Conservation (phyloP, 495 filamentous ascomycete genomes). For the Friedmanniomyces simplex region DNA sequence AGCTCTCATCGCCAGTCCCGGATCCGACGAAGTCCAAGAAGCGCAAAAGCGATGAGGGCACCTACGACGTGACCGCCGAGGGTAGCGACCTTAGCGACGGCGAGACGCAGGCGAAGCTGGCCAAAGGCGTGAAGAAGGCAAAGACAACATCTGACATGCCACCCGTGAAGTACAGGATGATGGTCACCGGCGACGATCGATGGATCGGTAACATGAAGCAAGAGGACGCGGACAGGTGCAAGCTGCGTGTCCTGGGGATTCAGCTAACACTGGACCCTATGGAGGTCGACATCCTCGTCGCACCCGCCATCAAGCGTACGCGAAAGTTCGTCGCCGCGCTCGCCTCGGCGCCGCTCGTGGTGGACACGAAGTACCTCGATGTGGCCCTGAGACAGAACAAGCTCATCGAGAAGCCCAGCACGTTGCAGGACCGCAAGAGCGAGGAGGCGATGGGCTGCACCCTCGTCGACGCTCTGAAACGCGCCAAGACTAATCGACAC, state of each 20-base stretch:
- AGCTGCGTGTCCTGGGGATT: constrained; percentile 76
- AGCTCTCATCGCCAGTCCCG: constrained; percentile 10
- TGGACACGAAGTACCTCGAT: constrained; percentile 70
- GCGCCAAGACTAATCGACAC: constrained; percentile 65
- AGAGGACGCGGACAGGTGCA: constrained; percentile 72
- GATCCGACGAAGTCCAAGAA: constrained; percentile 17
- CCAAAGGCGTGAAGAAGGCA: constrained; percentile 44
- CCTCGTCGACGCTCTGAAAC: constrained; percentile 50
- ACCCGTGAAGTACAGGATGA: constrained; percentile 56
- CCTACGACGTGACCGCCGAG: constrained; percentile 46
- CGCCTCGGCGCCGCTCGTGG: constrained; percentile 61
- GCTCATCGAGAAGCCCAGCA: constrained; percentile 5
- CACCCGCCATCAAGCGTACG: constrained; percentile 75
- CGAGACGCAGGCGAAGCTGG: constrained; percentile 23
- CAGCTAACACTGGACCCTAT: constrained; percentile 57
- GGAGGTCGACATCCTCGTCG: constrained; percentile 77
- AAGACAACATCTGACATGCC: constrained; percentile 27
- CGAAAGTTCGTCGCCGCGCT: constrained; percentile 85
- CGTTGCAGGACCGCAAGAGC: constrained; percentile 54
- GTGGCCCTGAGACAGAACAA: constrained; percentile 54
- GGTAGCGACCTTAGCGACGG: constrained; percentile 41
- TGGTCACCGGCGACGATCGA: constrained; percentile 68
- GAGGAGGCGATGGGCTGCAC: constrained; percentile 61
- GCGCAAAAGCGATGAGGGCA: constrained; percentile 36
- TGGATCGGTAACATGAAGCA: constrained; percentile 59